Percentiles rank a stretch among this genome's conserved stretches.
phyloP scores from a whole-genome alignment of 1,139 yeast genomes.

The Yamadazyma epiphylla region DNA sequence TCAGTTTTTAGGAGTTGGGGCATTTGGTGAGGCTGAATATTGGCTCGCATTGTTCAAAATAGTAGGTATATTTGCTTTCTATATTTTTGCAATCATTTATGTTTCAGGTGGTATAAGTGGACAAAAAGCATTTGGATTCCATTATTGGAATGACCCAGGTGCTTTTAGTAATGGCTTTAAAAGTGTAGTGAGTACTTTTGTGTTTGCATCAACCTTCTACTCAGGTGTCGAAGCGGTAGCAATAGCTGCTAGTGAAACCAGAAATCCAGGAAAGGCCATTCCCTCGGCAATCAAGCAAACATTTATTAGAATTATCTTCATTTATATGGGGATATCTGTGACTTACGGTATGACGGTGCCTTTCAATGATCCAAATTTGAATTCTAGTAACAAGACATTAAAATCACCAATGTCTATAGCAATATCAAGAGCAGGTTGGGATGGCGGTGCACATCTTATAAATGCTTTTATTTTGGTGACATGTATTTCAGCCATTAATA shows the following conservation, averaged over 20 bases:
- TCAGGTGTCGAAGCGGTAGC: constrained; percentile 60
- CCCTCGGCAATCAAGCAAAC: constrained; percentile 61
- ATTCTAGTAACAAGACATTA: constrained; percentile 22
- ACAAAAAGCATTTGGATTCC: constrained; percentile 49
- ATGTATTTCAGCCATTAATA: constrained; percentile 52
- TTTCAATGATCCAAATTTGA: constrained; percentile 39
- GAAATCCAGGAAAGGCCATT: constrained; percentile 51
- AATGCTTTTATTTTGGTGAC: constrained; percentile 50
- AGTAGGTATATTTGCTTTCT: constrained; percentile 52
- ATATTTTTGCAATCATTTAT: constrained; percentile 55
- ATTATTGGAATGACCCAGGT: constrained; percentile 52
- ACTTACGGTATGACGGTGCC: constrained; percentile 56
- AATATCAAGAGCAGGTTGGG: constrained; percentile 45
- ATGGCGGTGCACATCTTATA: constrained; percentile 45
- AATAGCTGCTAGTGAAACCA: constrained; percentile 53
- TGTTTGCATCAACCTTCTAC: constrained; percentile 61
- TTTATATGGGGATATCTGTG: constrained; percentile 53
- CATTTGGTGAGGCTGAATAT: constrained; percentile 67
- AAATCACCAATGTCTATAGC: constrained; percentile 45
- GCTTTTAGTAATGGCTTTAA: constrained; percentile 52
- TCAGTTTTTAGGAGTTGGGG: constrained; percentile 54
- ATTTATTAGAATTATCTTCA: constrained; percentile 47
- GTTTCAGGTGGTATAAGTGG: constrained; percentile 65
- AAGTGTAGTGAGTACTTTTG: constrained; percentile 68
- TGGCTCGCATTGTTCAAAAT: constrained; percentile 60